A percentile compares a stretch with the other conserved stretches of the same genome.
phyloP scores from a whole-genome alignment of 2,329 filamentous ascomycete genomes.

The Penicillium sp. region DNA sequence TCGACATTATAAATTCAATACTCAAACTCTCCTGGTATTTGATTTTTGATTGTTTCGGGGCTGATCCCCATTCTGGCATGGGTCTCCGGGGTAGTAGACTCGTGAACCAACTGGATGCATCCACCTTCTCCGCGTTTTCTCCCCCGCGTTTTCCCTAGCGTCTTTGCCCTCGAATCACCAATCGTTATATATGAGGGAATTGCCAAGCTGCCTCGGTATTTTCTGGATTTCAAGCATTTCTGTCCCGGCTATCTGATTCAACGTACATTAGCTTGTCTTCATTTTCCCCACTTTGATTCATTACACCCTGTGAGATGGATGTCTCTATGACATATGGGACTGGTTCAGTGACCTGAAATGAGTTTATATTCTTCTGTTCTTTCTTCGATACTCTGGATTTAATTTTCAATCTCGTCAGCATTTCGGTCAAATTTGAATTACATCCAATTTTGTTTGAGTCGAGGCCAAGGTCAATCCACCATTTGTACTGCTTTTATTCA shows the following conservation, averaged over 20 bases:
- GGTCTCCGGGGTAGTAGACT: conserved; percentile 3
- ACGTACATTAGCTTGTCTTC: conserved; percentile 1
- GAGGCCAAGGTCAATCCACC: background rate
- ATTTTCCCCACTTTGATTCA: conserved; percentile 3
- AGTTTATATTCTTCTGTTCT: background rate
- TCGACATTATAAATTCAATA: background rate
- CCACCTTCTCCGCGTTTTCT: conserved; percentile 20
- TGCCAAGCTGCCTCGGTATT: conserved; percentile 30
- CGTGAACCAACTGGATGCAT: conserved; percentile 9
- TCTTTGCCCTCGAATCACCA: background rate
- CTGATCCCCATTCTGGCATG: conserved; percentile 16
- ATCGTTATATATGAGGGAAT: background rate
- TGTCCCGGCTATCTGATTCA: conserved; percentile 15
- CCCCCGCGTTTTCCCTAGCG: conserved; percentile 26
- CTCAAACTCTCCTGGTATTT: background rate
- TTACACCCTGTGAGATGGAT: background rate
- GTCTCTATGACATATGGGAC: background rate
- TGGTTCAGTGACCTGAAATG: background rate
- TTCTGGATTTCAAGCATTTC: conserved; percentile 18
- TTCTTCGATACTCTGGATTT: background rate
- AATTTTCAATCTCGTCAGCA: background rate
- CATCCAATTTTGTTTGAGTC: background rate
- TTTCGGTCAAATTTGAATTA: background rate
- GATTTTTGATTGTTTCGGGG: conserved; percentile 18
- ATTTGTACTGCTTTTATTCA: background rate